A percentile compares a stretch with the other conserved stretches of the same genome.
Conservation (phyloP, 345 rosid genomes). For the Murraya koenigii region DNA sequence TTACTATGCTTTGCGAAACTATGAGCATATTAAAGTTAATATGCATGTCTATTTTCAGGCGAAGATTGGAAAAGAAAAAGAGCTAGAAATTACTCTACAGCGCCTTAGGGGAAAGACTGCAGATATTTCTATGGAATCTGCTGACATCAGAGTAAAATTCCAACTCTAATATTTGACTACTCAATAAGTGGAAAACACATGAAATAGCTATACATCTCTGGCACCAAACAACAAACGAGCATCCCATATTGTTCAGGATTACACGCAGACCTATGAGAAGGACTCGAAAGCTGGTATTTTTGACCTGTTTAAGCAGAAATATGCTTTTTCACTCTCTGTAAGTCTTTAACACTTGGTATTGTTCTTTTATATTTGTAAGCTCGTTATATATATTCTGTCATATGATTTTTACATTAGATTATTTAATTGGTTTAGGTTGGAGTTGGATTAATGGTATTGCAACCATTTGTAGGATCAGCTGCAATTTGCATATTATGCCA, state of each 20-base stretch:
- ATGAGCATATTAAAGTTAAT: not conserved
- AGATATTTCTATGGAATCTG: constrained; percentile 47
- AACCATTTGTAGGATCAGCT: constrained; percentile 48
- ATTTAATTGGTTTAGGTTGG: constrained; percentile 37
- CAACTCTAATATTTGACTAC: not conserved
- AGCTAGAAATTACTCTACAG: constrained; percentile 40
- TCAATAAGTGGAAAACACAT: not conserved
- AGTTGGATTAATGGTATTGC: constrained; percentile 57
- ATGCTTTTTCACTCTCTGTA: constrained; percentile 49
- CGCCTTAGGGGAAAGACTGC: constrained; percentile 44
- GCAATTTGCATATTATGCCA: constrained; percentile 42
- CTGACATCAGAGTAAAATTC: constrained; percentile 21
- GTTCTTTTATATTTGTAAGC: too few relatives aligned
- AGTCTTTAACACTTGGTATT: not conserved
- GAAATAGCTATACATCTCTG: not conserved
- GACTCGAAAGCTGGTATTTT: constrained; percentile 27
- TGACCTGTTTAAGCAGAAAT: constrained; percentile 56
- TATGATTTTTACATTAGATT: not conserved
- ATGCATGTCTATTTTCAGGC: constrained; percentile 26
- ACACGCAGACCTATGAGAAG: constrained; percentile 31
- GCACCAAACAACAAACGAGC: not conserved
- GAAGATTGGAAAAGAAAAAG: constrained; percentile 39
- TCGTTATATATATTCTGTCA: not conserved
- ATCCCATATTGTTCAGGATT: constrained; percentile 31
- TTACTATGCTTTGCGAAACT: not conserved